These are phyloP conservation scores for Fusarium sublunatum DNA, from an alignment of 2,329 filamentous ascomycete species.

Conservation along the genomic window DNA sequence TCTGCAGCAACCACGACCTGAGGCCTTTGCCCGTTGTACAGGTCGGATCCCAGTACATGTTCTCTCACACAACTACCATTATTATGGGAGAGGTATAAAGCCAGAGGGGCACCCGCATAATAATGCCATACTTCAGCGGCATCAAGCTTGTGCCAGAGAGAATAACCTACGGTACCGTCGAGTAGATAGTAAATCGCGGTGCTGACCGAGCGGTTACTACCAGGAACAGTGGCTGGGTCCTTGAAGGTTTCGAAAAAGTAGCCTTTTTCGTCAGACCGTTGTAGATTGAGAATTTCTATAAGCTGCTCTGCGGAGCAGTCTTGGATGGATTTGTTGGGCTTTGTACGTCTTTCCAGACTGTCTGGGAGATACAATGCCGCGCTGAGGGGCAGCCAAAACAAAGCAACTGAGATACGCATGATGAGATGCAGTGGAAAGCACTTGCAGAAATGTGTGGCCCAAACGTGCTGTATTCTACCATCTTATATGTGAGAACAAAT, in stretches of 20 bases:
- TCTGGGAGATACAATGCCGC: conserved; percentile 13
- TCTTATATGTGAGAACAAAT: not conserved
- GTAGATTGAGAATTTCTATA: conserved; percentile 56
- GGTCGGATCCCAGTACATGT: conserved; percentile 12
- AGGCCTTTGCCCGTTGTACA: conserved; percentile 18
- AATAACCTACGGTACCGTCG: conserved; percentile 55
- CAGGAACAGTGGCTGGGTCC: conserved; percentile 49
- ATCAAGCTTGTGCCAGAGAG: conserved; percentile 62
- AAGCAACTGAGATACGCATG: conserved; percentile 7
- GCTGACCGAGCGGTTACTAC: conserved; percentile 54
- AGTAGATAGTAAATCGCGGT: conserved; percentile 66
- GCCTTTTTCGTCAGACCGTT: conserved; percentile 61
- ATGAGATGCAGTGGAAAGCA: not conserved
- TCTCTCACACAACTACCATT: conserved; percentile 50
- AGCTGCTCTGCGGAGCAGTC: conserved; percentile 54
- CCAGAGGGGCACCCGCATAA: conserved; percentile 64
- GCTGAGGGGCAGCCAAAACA: conserved; percentile 10
- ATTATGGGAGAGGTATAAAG: conserved; percentile 57
- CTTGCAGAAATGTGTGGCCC: not conserved
- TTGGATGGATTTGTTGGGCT: not conserved
- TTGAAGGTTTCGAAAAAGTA: conserved; percentile 61
- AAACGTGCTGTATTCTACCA: not conserved
- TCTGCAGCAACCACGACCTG: conserved; percentile 16
- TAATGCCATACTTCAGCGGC: conserved; percentile 64
- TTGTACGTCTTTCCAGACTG: not conserved